A percentile compares a stretch with the other conserved stretches of the same genome.
These are phyloP conservation scores for Coffea canephora DNA, from an alignment of 257 asterid genomes.

Conservation along the genomic window DNA sequence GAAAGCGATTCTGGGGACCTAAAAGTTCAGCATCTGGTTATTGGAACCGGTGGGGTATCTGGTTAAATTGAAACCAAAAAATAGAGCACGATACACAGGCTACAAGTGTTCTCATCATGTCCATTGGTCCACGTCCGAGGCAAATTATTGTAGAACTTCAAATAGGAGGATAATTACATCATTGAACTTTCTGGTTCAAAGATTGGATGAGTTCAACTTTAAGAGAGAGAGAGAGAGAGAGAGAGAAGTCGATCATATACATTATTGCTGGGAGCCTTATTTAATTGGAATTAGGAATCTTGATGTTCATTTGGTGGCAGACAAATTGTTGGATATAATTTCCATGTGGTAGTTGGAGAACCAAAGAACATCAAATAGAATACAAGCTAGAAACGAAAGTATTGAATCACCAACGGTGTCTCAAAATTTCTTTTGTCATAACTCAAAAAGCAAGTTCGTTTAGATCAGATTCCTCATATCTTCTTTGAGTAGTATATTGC, in stretches of 20 bases:
- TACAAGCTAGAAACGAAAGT: constrained; percentile 15
- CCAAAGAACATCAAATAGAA: constrained; percentile 20
- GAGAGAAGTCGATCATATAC: constrained; percentile 30
- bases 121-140: neutral
- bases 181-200: neutral
- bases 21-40: constrained; percentile 1
- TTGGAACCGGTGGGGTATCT: constrained; percentile 9
- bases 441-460: constrained; percentile 17
- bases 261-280: constrained; percentile 21
- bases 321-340: constrained; percentile 47
- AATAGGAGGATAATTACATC: neutral
- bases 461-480: constrained; percentile 49
- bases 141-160: constrained; percentile 13
- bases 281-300: constrained; percentile 54
- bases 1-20: neutral
- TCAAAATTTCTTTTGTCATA: constrained; percentile 7
- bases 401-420: constrained; percentile 15
- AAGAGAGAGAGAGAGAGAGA: neutral
- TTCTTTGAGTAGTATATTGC: constrained; percentile 18
- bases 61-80: neutral
- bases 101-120: neutral
- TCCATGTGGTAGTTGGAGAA: constrained; percentile 56
- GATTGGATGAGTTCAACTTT: neutral
- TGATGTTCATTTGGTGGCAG: constrained; percentile 77
- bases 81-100: neutral